Evolutionary conservation across 177 flowering plant species (phyloP).

Genomic region (Vitis hybrid): DNA sequence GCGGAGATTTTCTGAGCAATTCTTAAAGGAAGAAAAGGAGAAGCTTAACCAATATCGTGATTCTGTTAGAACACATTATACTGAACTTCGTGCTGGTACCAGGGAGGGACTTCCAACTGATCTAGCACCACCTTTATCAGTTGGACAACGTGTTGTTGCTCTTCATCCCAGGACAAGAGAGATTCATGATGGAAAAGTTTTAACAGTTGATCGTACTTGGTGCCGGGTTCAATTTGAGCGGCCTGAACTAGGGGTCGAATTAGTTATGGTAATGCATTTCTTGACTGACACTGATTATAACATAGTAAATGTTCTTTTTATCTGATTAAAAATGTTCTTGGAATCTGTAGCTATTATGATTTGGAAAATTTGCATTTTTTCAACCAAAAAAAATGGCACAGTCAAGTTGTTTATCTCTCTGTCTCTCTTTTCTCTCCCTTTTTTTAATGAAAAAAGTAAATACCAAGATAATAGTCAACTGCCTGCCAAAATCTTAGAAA

Average conservation of each 20-base stretch:
- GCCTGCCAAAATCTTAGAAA: too few relatives aligned
- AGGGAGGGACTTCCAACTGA: slow-evolving; percentile 90
- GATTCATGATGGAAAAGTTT: slow-evolving; percentile 82
- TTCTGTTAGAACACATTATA: slow-evolving; percentile 82
- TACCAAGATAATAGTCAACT: too few relatives aligned
- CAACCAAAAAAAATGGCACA: too few relatives aligned
- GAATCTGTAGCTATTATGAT: neutral
- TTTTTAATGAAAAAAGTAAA: too few relatives aligned
- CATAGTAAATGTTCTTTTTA: neutral
- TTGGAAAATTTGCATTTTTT: too few relatives aligned
- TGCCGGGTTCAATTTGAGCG: slow-evolving; percentile 87
- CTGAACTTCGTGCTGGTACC: slow-evolving; percentile 74
- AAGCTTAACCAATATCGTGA: slow-evolving; percentile 92
- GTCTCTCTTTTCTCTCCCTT: too few relatives aligned
- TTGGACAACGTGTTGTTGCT: slow-evolving; percentile 89
- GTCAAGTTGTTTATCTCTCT: too few relatives aligned
- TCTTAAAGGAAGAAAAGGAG: slow-evolving; percentile 80
- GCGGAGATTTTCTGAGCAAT: slow-evolving; percentile 81
- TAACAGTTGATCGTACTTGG: slow-evolving; percentile 74
- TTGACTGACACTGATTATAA: neutral
- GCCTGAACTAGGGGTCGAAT: slow-evolving; percentile 85
- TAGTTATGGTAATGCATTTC: slow-evolving; percentile 64
- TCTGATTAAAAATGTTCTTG: neutral
- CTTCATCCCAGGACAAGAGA: slow-evolving; percentile 92
- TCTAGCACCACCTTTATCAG: slow-evolving; percentile 84